Evolutionary conservation across 345 rosid genomes (phyloP).

Genomic region (Hibiscus mutabilis): DNA sequence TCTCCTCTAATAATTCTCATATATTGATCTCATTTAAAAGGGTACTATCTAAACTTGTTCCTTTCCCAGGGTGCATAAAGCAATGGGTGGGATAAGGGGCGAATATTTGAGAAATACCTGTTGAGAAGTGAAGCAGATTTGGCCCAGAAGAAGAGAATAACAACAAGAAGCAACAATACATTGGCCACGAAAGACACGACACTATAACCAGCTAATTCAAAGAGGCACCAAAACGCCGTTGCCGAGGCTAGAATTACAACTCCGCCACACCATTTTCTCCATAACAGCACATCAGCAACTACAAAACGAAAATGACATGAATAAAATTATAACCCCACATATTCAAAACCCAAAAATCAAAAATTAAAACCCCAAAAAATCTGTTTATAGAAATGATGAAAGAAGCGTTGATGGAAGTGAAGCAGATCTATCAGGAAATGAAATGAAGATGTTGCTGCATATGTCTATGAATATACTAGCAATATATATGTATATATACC

Average conservation of each 20-base stretch:
- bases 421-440: slow-evolving; percentile 16
- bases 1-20: not conserved
- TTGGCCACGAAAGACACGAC: slow-evolving; percentile 63
- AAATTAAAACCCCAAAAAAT: not conserved
- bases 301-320: too few relatives aligned
- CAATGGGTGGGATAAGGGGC: not conserved
- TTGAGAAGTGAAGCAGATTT: slow-evolving; percentile 94
- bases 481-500: slow-evolving; percentile 10
- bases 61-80: not conserved
- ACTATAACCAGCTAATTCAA: slow-evolving; percentile 78
- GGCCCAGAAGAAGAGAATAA: slow-evolving; percentile 86
- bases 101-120: slow-evolving; percentile 35
- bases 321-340: too few relatives aligned
- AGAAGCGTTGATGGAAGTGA: not conserved
- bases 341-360: too few relatives aligned
- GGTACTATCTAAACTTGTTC: too few relatives aligned
- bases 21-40: not conserved
- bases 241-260: slow-evolving; percentile 40
- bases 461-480: not conserved
- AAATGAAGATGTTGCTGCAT: not conserved
- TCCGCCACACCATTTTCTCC: slow-evolving; percentile 65
- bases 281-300: slow-evolving; percentile 82
- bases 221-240: slow-evolving; percentile 59
- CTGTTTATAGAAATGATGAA: not conserved
- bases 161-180: slow-evolving; percentile 65